A percentile compares a stretch with the other conserved stretches of the same genome.
Evolutionary conservation across 2,329 filamentous ascomycete species (phyloP).

Genomic region (Ploettnerulaceae sp.): DNA sequence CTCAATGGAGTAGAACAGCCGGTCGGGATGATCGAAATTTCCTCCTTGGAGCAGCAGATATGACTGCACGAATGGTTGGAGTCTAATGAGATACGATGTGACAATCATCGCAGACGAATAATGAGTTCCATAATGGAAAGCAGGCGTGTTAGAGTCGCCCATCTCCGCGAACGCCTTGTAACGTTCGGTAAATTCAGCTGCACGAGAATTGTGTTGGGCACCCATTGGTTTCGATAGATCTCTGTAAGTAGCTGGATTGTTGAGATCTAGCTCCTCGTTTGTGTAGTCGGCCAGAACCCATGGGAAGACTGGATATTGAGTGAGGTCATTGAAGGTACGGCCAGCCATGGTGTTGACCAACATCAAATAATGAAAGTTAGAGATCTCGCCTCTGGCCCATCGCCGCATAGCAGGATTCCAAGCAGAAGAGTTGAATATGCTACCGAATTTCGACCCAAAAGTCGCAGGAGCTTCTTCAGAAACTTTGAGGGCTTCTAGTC

Average conservation of each 20-base stretch:
- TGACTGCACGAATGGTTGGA: slow-evolving; percentile 94
- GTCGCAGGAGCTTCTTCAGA: slow-evolving; percentile 54
- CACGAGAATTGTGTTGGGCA: slow-evolving; percentile 72
- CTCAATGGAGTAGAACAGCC: slow-evolving; percentile 88
- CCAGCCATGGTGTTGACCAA: slow-evolving; percentile 96
- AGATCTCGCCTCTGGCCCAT: slow-evolving; percentile 93
- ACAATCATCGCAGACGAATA: slow-evolving; percentile 99
- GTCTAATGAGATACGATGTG: slow-evolving; percentile 87
- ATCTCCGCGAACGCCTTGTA: slow-evolving; percentile 89
- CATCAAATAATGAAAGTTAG: slow-evolving; percentile 99
- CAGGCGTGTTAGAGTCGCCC: slow-evolving; percentile 66
- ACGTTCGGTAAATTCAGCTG: slow-evolving; percentile 74
- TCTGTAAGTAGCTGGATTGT: slow-evolving; percentile 78
- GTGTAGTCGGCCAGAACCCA: slow-evolving; percentile 97
- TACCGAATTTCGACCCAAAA: slow-evolving; percentile 85
- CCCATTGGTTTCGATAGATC: slow-evolving; percentile 97
- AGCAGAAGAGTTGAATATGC: slow-evolving; percentile 78
- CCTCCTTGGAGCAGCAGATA: slow-evolving; percentile 94
- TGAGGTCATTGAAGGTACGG: slow-evolving; percentile 94
- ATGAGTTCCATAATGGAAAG: slow-evolving; percentile 97
- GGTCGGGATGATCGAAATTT: slow-evolving; percentile 90
- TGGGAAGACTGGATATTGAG: slow-evolving; percentile 96
- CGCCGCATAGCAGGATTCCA: slow-evolving; percentile 81
- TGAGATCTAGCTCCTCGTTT: slow-evolving; percentile 84
- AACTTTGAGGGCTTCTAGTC: slow-evolving; percentile 76